Evolutionary conservation across 192 early-diverging fungal species (phyloP), one percentile per base, ranked within the genome.

Genomic region (Haplosporangium gracile): DNA sequence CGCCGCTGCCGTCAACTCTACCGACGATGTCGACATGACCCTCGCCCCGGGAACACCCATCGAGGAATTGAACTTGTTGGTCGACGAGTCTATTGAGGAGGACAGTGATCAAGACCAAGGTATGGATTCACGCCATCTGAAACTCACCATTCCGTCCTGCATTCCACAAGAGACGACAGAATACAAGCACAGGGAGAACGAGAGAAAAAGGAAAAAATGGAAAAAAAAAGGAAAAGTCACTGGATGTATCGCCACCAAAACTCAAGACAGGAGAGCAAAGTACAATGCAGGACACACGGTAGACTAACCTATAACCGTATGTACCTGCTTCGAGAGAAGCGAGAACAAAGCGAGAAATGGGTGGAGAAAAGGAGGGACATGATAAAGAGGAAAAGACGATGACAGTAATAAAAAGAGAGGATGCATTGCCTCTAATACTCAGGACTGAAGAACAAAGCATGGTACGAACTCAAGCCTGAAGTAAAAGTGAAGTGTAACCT

Each of bases 101-200:
- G 82, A 73, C 16, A 22, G 20, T 68, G 81, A 74, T 24, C 68
- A 71, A 26, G 70, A 77, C 53, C 4, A 69, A 69, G 68, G 55
- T 57, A 57, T 57, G 5, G 24, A 57, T 26, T 57, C 55, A n/a
- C 24, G 55, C 55, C 55, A 57, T 57, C n/a, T 57, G 6, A 26
- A 24, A 57, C 49, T 26, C n/a, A n/a, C 7, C 55, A 26, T 55
- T 55, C 53, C 22, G 22, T 57, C 5, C 55, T 18, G 7, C 55
- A 57, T 57, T 51, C 4, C 49, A 51, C 49, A 57, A 24, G 16
- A 57, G 55, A 57, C 55, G 10, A 57, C n/a, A 57, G 24, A 24
- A 55, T 24, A 55, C 22, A 18, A 24, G 20, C 51, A 22, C 16
- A 55, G 7, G 20, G 20, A 55, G 22, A 55, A 55, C 18, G 55